These are phyloP conservation scores for Planoprotostelium fungivorum DNA, from an alignment of 78 protist genomes.

Conservation along the genomic window DNA sequence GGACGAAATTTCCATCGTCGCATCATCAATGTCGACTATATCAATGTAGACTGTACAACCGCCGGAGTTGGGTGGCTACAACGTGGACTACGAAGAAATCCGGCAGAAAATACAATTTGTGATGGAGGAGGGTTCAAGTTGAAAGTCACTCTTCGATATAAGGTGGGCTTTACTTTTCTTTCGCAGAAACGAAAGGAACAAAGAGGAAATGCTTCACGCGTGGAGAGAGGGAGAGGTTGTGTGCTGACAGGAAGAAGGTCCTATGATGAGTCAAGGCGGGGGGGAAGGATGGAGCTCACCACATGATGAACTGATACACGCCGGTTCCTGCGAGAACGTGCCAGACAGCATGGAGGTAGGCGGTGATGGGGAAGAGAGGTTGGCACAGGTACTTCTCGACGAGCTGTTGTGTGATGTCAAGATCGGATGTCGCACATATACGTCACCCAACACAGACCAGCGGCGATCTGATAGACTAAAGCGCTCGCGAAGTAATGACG, in stretches of 20 bases:
- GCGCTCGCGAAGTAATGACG: background rate
- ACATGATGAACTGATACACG: background rate
- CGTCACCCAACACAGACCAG: background rate
- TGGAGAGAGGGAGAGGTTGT: background rate
- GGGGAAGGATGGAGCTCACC: background rate
- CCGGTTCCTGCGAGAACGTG: background rate
- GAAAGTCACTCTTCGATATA: too few relatives aligned
- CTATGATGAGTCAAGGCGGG: background rate
- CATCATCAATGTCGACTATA: too few relatives aligned
- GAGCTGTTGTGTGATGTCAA: background rate
- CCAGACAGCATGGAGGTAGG: background rate
- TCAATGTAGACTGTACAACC: too few relatives aligned
- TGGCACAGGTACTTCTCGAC: background rate
- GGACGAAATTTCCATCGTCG: too few relatives aligned
- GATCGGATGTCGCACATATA: background rate
- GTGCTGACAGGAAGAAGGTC: background rate
- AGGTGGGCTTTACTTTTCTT: too few relatives aligned
- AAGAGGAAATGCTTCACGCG: too few relatives aligned
- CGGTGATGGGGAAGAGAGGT: background rate
- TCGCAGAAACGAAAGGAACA: too few relatives aligned
- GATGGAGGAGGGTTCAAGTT: too few relatives aligned
- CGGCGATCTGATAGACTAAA: background rate
- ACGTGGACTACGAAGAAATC: too few relatives aligned
- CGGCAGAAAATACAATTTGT: too few relatives aligned
- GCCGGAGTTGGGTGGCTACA: too few relatives aligned